Evolutionary conservation across 768 basidiomycete species (phyloP).

Genomic region (Porpolomopsis calyptriformis): DNA sequence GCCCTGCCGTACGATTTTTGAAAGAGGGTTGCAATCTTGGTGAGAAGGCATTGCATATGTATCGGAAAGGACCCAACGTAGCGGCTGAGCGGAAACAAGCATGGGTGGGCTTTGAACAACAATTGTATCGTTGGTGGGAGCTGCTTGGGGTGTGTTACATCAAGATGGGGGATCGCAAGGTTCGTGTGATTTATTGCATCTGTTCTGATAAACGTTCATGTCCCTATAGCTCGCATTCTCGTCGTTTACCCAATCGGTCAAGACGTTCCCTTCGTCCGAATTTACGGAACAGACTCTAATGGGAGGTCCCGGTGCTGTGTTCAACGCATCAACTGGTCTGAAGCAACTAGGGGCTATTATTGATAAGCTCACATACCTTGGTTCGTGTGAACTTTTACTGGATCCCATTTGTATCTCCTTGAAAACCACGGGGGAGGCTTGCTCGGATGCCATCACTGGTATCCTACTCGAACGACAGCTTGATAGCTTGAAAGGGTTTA

Average conservation of each 20-base stretch:
- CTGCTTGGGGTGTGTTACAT: constrained; percentile 67
- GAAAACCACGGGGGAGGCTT: constrained; percentile 12
- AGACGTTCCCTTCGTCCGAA: constrained; percentile 40
- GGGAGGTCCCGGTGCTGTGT: constrained; percentile 22
- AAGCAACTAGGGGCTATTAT: constrained; percentile 52
- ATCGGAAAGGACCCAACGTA: constrained; percentile 1
- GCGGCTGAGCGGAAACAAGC: constrained; percentile 23
- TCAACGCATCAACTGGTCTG: constrained; percentile 30
- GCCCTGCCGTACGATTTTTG: constrained; percentile 58
- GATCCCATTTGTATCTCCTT: constrained; percentile 41
- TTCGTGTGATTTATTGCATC: constrained; percentile 21
- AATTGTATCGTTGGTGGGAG: constrained; percentile 69
- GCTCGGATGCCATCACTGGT: constrained; percentile 31
- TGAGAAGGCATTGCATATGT: constrained; percentile 31
- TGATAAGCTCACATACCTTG: constrained; percentile 58
- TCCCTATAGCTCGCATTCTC: constrained; percentile 47
- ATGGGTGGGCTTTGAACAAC: constrained; percentile 55
- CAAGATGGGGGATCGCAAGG: constrained; percentile 71
- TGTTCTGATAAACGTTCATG: neutral
- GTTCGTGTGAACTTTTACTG: constrained; percentile 55
- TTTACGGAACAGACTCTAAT: constrained; percentile 28
- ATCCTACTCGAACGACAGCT: constrained; percentile 55
- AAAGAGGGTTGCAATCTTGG: constrained; percentile 50
- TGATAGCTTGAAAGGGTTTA: constrained; percentile 38
- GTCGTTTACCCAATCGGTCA: constrained; percentile 42